Base-by-base conservation (phyloP, 495 filamentous ascomycete genomes). In the Aspergillus bertholletiae region DNA sequence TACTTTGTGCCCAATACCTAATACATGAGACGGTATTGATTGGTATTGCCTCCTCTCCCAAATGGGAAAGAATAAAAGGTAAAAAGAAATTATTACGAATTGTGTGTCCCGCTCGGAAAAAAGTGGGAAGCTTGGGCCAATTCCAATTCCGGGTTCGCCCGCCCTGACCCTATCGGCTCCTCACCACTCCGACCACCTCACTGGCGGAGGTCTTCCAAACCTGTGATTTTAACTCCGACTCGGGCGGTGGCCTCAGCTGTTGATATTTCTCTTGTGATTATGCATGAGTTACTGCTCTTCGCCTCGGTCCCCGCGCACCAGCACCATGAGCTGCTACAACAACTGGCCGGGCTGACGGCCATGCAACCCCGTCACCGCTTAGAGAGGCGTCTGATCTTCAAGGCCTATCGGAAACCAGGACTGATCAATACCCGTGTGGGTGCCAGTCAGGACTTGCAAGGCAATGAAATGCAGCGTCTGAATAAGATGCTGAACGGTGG, bases 361-460 rank as follows among this genome's bases (percentile, higher is more conserved):
- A 85, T 86, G 82, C 81, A 84, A 54, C 87, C 87, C 22, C 72
- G 76, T 56, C 75, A 73, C 53, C 69, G 80, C 51, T 54, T 82
- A 41, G 80, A 86, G 62, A 81, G 85, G 49, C 82, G 84, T 59
- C 69, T 88, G 58, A 67, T 88, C 54, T 89, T 85, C 76, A 84
- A 84, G 62, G 86, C 87, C 32, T 75, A 70, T 48, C 74, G 80
- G 54, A 78, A 73, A 55, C 68, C 74, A 20, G 67, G 68, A 20
- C 51, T 69, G 43, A 58, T 61, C 63, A 68, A 63, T 49, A 52
- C 61, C 18, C 76, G 74, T 34, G 65, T 69, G 7, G 74, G 75
- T 22, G 72, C 70, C 37, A 74, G 72, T 57, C 75, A 77, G 53
- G 73, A 77, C 56, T 54, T 76, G 23, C 69, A 72, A 24, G 71